phyloP scores from a whole-genome alignment of 257 asterid genomes.

The Euphrasia confusa region DNA sequence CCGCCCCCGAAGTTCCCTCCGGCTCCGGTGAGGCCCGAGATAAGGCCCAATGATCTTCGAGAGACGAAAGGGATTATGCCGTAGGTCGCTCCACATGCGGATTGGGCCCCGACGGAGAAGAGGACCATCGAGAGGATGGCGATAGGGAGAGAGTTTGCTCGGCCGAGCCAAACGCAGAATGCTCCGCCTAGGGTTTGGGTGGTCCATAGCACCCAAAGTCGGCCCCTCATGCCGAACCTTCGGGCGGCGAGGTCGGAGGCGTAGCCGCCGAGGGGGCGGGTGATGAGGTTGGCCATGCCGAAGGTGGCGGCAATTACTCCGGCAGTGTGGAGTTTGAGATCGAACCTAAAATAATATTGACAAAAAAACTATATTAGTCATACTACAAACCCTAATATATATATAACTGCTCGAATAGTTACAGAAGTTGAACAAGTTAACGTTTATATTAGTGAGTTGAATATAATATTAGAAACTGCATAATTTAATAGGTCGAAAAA shows the following conservation, averaged over 20 bases:
- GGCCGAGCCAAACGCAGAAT: slow-evolving; percentile 38
- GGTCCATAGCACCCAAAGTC: slow-evolving; percentile 34
- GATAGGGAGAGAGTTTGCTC: slow-evolving; percentile 22
- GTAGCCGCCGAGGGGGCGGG: slow-evolving; percentile 37
- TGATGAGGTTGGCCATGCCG: slow-evolving; percentile 38
- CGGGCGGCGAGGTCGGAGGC: slow-evolving; percentile 28
- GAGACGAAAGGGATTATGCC: slow-evolving; percentile 38
- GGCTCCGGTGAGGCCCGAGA: slow-evolving; percentile 47
- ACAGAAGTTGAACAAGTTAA: no score
- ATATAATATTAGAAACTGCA: no score
- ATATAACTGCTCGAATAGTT: no score
- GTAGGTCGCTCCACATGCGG: slow-evolving; percentile 39
- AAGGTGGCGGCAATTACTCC: slow-evolving; percentile 36
- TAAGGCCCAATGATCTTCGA: slow-evolving; percentile 29
- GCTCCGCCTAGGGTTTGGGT: slow-evolving; percentile 38
- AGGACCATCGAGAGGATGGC: slow-evolving; percentile 35
- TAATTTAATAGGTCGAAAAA: no score
- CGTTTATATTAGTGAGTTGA: no score
- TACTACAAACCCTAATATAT: no score
- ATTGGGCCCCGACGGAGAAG: slow-evolving; percentile 40
- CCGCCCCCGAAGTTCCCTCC: slow-evolving; percentile 50
- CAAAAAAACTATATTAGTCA: no score
- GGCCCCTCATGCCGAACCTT: slow-evolving; percentile 38
- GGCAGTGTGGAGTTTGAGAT: slow-evolving; percentile 40
- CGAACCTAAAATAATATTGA: slow-evolving; percentile 19